Conservation (phyloP, 495 filamentous ascomycete species). For the Podospora australis region DNA sequence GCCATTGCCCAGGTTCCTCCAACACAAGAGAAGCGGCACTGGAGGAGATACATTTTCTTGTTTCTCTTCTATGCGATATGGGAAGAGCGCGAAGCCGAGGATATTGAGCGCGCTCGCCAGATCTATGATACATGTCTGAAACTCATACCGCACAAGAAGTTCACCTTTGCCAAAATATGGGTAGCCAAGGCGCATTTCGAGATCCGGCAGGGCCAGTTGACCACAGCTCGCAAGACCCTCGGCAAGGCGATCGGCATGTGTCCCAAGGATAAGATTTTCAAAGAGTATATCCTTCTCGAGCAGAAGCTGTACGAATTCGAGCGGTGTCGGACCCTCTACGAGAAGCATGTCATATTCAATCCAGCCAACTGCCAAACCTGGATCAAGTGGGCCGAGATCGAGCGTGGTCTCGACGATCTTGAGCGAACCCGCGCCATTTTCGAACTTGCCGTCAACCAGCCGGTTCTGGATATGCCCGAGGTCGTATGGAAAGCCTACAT, state of each 20-base stretch:
- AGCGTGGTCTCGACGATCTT: conserved; percentile 80
- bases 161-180: conserved; percentile 97
- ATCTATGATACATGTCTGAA: conserved; percentile 86
- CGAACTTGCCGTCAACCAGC: conserved; percentile 80
- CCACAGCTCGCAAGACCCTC: conserved; percentile 75
- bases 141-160: conserved; percentile 89
- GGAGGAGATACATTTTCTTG: conserved; percentile 94
- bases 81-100: conserved; percentile 81
- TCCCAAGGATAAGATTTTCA: conserved; percentile 92
- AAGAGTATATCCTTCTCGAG: conserved; percentile 87
- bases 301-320: conserved; percentile 86
- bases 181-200: conserved; percentile 90
- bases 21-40: conserved; percentile 94
- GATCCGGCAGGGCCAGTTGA: conserved; percentile 75
- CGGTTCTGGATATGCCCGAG: conserved; percentile 93
- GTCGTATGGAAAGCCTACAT: conserved; percentile 96
- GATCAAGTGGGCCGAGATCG: conserved; percentile 91
- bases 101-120: conserved; percentile 73
- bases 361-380: conserved; percentile 83
- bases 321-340: conserved; percentile 82
- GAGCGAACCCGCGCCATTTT: conserved; percentile 87
- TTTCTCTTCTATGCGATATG: conserved; percentile 97
- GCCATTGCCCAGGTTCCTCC: conserved; percentile 95
- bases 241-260: conserved; percentile 89
- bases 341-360: conserved; percentile 90